phyloP scores from a whole-genome alignment of 371 early-diverging fungal genomes.

The Mortierella sp. region DNA sequence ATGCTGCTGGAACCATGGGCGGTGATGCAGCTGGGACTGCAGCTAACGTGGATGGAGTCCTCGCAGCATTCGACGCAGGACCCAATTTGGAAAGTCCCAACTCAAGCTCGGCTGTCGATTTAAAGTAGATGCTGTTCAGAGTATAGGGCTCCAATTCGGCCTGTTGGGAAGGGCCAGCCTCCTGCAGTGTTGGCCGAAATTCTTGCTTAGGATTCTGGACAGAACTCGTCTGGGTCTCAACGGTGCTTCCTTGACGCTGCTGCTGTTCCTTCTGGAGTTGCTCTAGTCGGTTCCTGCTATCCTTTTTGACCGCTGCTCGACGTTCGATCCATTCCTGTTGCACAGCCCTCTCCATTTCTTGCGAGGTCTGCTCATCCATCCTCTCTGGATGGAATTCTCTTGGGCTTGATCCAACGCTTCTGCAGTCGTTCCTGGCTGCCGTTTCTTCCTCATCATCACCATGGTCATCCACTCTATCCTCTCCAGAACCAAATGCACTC shows the following conservation, averaged over 20 bases:
- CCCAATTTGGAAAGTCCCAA: not conserved
- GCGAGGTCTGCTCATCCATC: constrained; percentile 1
- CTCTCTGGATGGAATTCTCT: constrained; percentile 9
- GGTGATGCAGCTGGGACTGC: not conserved
- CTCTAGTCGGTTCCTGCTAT: constrained; percentile 21
- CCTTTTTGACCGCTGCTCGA: constrained; percentile 43
- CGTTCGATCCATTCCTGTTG: constrained; percentile 43
- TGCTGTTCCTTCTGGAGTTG: constrained; percentile 26
- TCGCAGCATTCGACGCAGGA: too few relatives aligned
- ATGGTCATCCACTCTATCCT: constrained; percentile 11
- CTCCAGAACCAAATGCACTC: constrained; percentile 33
- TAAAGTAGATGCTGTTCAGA: constrained; percentile 34
- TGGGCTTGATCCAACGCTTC: not conserved
- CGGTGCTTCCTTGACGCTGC: constrained; percentile 3
- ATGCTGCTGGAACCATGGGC: not conserved
- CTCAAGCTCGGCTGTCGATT: constrained; percentile 18
- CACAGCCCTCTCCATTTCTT: constrained; percentile 16
- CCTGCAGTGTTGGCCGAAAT: not conserved
- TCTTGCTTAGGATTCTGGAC: constrained; percentile 8
- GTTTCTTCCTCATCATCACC: not conserved
- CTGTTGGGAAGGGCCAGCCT: too few relatives aligned
- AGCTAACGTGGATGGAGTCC: not conserved
- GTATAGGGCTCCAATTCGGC: constrained; percentile 16
- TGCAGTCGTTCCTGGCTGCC: not conserved
- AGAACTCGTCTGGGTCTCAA: not conserved